Base-by-base conservation (phyloP, 75 land plant species). In the Sequoia sempervirens region DNA sequence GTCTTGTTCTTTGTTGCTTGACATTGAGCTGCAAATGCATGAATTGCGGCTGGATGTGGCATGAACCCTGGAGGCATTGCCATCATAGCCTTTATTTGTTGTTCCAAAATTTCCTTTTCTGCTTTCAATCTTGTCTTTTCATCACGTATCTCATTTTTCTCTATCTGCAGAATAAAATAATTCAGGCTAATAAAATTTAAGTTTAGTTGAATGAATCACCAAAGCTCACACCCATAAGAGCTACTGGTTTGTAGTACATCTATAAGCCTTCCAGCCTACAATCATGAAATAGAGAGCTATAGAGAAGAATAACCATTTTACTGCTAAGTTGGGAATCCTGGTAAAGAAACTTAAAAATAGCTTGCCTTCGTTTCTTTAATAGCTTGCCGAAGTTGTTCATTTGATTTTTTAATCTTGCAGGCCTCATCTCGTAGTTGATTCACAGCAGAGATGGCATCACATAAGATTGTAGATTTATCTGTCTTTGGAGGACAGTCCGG, bases 361-460 rank as follows among this genome's bases (percentile, higher is more conserved):
- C 76, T 64, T 53, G 90, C 95, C 92, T 95, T 95, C 46, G 91
- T 79, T 80, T 95, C 97, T 78, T 93, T 93, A 36, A 91, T 93
- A 40, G 88, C 87, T 82, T 93, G 91, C 75, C 92, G 93, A 72
- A 95, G 89, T 72, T 82, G 82, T 50, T 88, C 88, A 83, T 93
- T 95, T 82, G 93, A 87, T 32, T 93, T 92, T 86, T 95, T 95
- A 80, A 93, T 75, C 84, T 95, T 90, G 47, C 90, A 83, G 20
- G 91, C 84, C 79, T 95, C 94, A 76, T 79, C 80, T 0, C 92
- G 89, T 52, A 95, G 83, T 72, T 95, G 92, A 83, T 81, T 87
- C 82, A 95, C 86, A 86, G 91, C 84, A 52, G 90, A 87, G 18
- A 85, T 70, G 53, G 97, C 95, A 90, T 93, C 97, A 84, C 72